Conservation (phyloP, 768 basidiomycete genomes). For the Boletus pseudo-olivaceus region DNA sequence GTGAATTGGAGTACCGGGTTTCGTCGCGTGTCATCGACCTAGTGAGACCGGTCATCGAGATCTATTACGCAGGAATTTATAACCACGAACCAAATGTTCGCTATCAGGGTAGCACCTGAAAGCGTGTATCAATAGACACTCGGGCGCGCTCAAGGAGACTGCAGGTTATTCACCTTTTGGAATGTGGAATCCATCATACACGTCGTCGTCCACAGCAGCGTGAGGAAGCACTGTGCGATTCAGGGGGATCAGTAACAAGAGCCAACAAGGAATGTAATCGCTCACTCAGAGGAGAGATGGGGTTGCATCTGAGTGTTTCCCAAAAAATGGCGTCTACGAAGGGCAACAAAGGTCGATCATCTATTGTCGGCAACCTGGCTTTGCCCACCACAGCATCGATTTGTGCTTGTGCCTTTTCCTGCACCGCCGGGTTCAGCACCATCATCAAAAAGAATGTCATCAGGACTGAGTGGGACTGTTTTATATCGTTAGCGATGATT, state of each 20-base stretch:
- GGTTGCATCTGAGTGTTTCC: background rate
- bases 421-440: conserved; percentile 1
- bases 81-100: conserved; percentile 11
- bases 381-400: conserved; percentile 8
- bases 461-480: background rate
- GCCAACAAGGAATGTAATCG: background rate
- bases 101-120: conserved; percentile 4
- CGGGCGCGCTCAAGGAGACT: background rate
- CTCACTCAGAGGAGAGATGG: conserved; percentile 1
- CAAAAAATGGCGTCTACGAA: conserved; percentile 7
- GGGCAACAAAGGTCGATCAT: conserved; percentile 8
- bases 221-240: conserved; percentile 23
- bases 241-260: background rate
- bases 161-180: conserved; percentile 31
- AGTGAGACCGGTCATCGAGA: background rate
- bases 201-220: conserved; percentile 34
- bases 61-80: background rate
- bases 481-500: background rate
- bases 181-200: conserved; percentile 46
- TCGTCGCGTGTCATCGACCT: conserved; percentile 21
- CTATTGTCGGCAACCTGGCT: conserved; percentile 2
- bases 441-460: conserved; percentile 8
- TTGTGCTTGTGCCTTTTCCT: conserved; percentile 8
- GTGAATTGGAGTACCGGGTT: conserved; percentile 33
- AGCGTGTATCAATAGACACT: background rate